Evolutionary conservation across 148 eudicot species (phyloP).

Genomic region (Chenopodium quinoa): DNA sequence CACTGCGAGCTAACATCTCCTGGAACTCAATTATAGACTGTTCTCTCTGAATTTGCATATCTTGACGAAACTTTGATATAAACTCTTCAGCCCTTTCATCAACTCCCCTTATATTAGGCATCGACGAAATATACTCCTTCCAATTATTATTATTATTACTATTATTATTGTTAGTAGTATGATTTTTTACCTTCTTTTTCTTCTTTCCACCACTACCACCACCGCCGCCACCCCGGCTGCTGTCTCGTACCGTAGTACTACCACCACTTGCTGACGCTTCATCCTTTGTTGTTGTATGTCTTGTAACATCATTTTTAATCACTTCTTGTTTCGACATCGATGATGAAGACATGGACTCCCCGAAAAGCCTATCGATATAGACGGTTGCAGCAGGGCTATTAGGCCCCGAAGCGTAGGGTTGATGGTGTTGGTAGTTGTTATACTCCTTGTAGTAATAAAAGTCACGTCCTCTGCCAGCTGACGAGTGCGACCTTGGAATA

Average conservation of each 20-base stretch:
- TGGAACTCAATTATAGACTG: constrained; percentile 62
- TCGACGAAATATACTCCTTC: constrained; percentile 24
- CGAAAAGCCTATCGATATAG: constrained; percentile 26
- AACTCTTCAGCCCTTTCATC: constrained; percentile 84
- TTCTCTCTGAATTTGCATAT: constrained; percentile 63
- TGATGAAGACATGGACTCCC: neutral
- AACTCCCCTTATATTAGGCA: constrained; percentile 39
- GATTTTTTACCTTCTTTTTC: neutral
- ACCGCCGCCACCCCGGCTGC: neutral
- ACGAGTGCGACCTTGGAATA: neutral
- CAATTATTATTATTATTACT: neutral
- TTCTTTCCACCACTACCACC: neutral
- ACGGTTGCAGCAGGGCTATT: constrained; percentile 23
- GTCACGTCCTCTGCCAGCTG: neutral
- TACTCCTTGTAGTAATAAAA: constrained; percentile 9
- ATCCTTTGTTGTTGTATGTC: neutral
- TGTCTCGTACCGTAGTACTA: neutral
- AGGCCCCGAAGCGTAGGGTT: constrained; percentile 5
- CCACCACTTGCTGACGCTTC: neutral
- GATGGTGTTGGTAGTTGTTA: constrained; percentile 17
- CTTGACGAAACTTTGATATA: constrained; percentile 50
- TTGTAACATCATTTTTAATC: too few species aligned
- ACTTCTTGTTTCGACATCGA: neutral
- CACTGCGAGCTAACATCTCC: constrained; percentile 66
- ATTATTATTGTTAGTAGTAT: neutral